Conservation (phyloP, 768 basidiomycete genomes). For the Amylocystis lapponica region DNA sequence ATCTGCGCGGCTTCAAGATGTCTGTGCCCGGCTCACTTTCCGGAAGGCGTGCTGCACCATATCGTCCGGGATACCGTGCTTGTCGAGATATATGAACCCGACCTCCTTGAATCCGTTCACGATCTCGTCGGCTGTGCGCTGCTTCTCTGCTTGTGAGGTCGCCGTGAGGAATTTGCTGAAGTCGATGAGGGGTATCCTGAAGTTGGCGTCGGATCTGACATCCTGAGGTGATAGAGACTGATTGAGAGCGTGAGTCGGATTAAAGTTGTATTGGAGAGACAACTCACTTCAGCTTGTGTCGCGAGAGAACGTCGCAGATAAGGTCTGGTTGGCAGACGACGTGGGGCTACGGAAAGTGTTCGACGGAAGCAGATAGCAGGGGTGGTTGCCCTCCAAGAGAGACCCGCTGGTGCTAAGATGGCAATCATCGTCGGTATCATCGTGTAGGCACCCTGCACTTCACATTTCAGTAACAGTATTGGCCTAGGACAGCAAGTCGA, state of each 20-base stretch:
- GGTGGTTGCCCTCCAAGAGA: too few species aligned
- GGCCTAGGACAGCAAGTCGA: too few species aligned
- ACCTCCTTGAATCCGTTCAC: constrained; percentile 75
- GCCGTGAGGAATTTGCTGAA: constrained; percentile 62
- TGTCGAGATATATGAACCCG: constrained; percentile 74
- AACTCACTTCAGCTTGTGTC: constrained; percentile 4
- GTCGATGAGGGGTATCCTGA: constrained; percentile 68
- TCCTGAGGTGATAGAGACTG: neutral
- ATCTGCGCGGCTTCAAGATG: too few species aligned
- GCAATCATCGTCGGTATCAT: too few species aligned
- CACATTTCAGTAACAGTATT: too few species aligned
- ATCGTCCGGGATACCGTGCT: constrained; percentile 61
- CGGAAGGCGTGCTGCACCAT: constrained; percentile 56
- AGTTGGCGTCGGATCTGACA: constrained; percentile 8
- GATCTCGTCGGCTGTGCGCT: constrained; percentile 57
- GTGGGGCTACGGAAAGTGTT: too few species aligned
- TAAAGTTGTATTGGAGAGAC: neutral
- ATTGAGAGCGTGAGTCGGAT: too few species aligned
- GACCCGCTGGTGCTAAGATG: too few species aligned
- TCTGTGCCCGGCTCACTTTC: too few species aligned
- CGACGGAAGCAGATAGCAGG: too few species aligned
- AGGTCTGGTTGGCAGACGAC: too few species aligned
- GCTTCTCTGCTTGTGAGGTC: constrained; percentile 48
- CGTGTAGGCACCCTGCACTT: too few species aligned
- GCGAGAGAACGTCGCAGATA: neutral